phyloP scores from a whole-genome alignment of 495 filamentous ascomycete genomes.

The Trichocladium antarcticum region DNA sequence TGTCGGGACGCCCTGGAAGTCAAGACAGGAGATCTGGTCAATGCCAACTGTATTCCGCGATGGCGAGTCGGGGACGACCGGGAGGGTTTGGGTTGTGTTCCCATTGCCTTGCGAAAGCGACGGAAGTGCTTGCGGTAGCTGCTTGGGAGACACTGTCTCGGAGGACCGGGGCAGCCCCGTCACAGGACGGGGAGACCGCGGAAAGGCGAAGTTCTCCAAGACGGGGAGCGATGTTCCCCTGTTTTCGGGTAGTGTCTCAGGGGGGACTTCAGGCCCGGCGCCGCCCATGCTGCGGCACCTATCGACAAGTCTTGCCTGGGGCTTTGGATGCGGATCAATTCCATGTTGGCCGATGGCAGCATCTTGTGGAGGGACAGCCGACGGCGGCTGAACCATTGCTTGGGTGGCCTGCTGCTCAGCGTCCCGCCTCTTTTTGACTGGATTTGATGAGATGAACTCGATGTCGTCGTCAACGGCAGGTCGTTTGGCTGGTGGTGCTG shows the following conservation, averaged over 20 bases:
- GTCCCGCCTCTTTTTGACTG: slow-evolving; percentile 30
- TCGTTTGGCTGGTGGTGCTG: neutral
- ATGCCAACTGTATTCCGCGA: neutral
- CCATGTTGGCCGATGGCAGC: neutral
- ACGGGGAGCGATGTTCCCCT: slow-evolving; percentile 2
- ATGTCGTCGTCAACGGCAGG: slow-evolving; percentile 33
- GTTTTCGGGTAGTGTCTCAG: neutral
- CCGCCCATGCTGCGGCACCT: neutral
- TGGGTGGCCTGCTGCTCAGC: neutral
- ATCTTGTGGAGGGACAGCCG: neutral
- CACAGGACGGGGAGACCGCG: neutral
- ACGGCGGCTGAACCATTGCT: slow-evolving; percentile 12
- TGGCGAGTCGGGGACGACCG: neutral
- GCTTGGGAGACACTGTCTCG: slow-evolving; percentile 12
- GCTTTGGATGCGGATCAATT: neutral
- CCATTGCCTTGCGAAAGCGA: neutral
- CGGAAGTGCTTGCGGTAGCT: slow-evolving; percentile 2
- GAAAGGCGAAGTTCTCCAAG: slow-evolving; percentile 11
- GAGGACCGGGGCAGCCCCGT: neutral
- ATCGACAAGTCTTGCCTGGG: neutral
- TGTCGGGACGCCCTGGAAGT: slow-evolving; percentile 2
- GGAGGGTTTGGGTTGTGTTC: neutral
- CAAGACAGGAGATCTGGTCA: slow-evolving; percentile 14
- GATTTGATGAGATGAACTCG: slow-evolving; percentile 34
- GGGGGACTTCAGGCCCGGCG: neutral